phyloP scores from a whole-genome alignment of 2,329 filamentous ascomycete genomes.

The Camptophora hylomeconis region DNA sequence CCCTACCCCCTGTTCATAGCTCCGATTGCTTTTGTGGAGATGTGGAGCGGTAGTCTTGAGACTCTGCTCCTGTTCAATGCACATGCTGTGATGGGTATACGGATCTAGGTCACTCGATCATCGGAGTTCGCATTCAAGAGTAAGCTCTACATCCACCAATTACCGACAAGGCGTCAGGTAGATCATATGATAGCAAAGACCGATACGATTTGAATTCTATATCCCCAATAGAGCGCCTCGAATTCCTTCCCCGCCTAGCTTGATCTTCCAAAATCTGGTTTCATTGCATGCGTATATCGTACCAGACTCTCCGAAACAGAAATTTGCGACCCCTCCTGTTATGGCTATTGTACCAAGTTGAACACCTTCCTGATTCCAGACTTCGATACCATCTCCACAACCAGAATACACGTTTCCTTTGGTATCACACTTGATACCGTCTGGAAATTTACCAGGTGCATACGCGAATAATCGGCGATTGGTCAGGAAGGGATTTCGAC shows the following conservation, averaged over 20 bases:
- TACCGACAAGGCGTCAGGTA: too few species aligned
- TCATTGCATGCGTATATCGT: conserved; percentile 6
- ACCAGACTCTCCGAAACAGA: conserved; percentile 29
- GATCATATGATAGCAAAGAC: too few species aligned
- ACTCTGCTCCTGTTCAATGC: too few species aligned
- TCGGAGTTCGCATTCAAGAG: too few species aligned
- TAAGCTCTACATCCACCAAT: too few species aligned
- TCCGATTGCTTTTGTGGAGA: too few species aligned
- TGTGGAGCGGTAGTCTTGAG: too few species aligned
- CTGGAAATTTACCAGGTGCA: conserved; percentile 33
- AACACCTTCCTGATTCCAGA: conserved; percentile 37
- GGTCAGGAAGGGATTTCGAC: conserved; percentile 27
- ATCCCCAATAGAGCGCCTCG: conserved; percentile 3
- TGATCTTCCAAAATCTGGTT: conserved; percentile 4
- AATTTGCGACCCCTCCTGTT: conserved; percentile 34
- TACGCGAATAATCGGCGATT: conserved; percentile 43
- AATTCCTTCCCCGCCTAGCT: neutral
- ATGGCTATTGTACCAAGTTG: conserved; percentile 45
- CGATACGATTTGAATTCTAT: too few species aligned
- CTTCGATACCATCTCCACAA: conserved; percentile 41
- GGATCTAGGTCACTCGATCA: too few species aligned
- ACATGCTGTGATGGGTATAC: too few species aligned
- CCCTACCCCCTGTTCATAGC: too few species aligned
- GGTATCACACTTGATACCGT: conserved; percentile 36
- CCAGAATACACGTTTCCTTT: conserved; percentile 43